Conservation (phyloP, 495 filamentous ascomycete genomes). For the Cudoniella acicularis region DNA sequence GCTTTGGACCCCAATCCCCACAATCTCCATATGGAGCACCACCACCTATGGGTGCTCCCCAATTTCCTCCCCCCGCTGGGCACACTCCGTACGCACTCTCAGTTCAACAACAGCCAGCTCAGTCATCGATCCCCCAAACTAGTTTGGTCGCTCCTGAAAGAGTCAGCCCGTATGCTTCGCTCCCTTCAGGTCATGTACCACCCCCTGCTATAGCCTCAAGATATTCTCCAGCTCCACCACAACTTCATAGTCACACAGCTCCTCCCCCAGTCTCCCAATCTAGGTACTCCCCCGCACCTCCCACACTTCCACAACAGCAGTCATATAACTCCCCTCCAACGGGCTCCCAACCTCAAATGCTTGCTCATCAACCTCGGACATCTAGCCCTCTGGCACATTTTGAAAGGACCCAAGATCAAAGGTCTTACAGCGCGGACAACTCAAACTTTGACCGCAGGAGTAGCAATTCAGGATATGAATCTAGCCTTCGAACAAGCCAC, state of each 20-base stretch:
- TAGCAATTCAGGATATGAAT: slow-evolving; percentile 44
- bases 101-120: slow-evolving; percentile 25
- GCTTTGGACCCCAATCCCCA: slow-evolving; percentile 25
- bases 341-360: slow-evolving; percentile 22
- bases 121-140: slow-evolving; percentile 30
- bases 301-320: slow-evolving; percentile 36
- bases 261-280: slow-evolving; percentile 30
- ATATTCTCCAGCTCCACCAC: slow-evolving; percentile 60
- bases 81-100: slow-evolving; percentile 22
- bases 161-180: slow-evolving; percentile 60
- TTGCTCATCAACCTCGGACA: slow-evolving; percentile 78
- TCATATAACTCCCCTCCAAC: slow-evolving; percentile 37
- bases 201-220: slow-evolving; percentile 42
- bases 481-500: slow-evolving; percentile 40
- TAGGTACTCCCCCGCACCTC: slow-evolving; percentile 53
- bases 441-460: slow-evolving; percentile 37
- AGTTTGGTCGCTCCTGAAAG: slow-evolving; percentile 51
- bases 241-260: slow-evolving; percentile 21
- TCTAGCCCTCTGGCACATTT: slow-evolving; percentile 80
- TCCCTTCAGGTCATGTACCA: slow-evolving; percentile 21
- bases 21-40: slow-evolving; percentile 24
- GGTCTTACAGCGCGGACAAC: slow-evolving; percentile 25
- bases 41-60: slow-evolving; percentile 26
- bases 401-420: slow-evolving; percentile 40
- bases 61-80: slow-evolving; percentile 11